Evolutionary conservation across 148 eudicot species (phyloP).

Genomic region (Rhododendron henanense): DNA sequence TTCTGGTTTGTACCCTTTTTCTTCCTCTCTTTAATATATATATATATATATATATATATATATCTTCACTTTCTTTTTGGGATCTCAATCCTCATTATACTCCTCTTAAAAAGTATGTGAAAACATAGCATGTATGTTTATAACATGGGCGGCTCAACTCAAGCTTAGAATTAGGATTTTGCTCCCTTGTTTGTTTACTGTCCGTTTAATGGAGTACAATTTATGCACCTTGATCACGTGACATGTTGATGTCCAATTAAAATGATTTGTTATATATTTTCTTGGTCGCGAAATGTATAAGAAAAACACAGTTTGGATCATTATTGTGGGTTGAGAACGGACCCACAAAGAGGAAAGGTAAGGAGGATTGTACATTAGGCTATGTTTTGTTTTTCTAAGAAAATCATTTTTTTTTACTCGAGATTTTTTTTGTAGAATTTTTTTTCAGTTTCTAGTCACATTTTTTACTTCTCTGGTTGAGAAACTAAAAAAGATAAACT

Average conservation of each 20-base stretch:
- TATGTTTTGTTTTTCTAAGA: not conserved
- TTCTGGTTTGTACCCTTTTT: constrained; percentile 33
- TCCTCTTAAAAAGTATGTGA: not conserved
- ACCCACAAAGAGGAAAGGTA: not conserved
- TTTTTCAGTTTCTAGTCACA: not conserved
- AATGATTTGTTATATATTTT: not conserved
- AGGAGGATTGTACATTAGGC: not conserved
- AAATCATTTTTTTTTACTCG: not conserved
- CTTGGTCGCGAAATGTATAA: not conserved
- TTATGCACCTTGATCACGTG: not conserved
- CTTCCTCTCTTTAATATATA: too few species aligned
- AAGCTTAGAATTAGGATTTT: not conserved
- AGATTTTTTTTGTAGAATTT: not conserved
- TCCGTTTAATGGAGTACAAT: too few species aligned
- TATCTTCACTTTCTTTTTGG: too few species aligned
- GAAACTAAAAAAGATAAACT: not conserved
- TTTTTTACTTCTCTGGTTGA: not conserved
- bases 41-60: too few species aligned
- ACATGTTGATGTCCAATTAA: not conserved
- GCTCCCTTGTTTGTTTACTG: too few species aligned
- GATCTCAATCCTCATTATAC: too few species aligned
- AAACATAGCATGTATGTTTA: too few species aligned
- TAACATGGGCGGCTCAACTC: not conserved
- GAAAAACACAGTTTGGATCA: not conserved
- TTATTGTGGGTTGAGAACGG: too few species aligned